Evolutionary conservation across 2,329 filamentous ascomycete species (phyloP).

Genomic region (Orbilia blumenaviensis): DNA sequence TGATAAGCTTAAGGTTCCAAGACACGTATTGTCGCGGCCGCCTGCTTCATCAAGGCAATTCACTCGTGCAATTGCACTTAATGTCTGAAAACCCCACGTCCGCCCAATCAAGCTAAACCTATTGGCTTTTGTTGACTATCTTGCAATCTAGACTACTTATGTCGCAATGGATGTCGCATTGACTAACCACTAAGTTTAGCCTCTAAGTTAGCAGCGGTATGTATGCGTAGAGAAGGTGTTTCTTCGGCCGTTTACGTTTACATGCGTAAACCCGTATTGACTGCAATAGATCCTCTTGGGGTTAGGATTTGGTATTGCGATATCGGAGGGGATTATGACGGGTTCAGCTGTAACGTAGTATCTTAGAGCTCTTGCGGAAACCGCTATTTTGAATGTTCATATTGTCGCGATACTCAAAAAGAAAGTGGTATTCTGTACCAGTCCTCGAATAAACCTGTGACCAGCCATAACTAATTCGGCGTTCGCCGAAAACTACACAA

Average conservation of each 20-base stretch:
- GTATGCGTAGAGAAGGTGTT: constrained; percentile 40
- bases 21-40: constrained; percentile 2
- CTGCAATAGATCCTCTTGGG: neutral
- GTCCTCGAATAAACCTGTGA: neutral
- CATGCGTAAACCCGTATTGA: neutral
- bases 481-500: neutral
- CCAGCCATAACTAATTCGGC: neutral
- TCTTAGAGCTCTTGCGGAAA: neutral
- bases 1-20: constrained; percentile 31
- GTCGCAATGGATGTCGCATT: constrained; percentile 27
- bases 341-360: neutral
- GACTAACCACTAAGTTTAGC: neutral
- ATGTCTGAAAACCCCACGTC: neutral
- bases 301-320: constrained; percentile 33
- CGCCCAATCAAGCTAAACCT: neutral
- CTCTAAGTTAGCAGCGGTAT: neutral
- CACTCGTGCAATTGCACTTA: neutral
- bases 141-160: constrained; percentile 33
- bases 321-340: constrained; percentile 26
- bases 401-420: neutral
- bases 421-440: neutral
- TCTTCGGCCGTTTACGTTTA: constrained; percentile 15
- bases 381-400: neutral
- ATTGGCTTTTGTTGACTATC: neutral
- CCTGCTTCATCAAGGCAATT: constrained; percentile 23